Evolutionary conservation across 345 rosid genomes (phyloP).

Genomic region (Conringia planisiliqua): DNA sequence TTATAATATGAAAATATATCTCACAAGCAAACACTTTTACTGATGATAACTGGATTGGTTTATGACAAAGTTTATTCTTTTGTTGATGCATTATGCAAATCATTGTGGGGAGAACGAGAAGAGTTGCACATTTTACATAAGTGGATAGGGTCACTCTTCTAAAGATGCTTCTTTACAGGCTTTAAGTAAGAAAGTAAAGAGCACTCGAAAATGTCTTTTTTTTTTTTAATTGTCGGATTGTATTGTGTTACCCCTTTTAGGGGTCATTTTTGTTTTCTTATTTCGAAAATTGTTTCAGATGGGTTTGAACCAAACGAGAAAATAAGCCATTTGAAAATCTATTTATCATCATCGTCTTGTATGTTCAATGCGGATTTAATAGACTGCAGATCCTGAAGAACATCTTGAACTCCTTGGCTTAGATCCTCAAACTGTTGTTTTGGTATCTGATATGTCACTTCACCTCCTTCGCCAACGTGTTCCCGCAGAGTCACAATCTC

Average conservation of each 20-base stretch:
- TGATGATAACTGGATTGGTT: too few species aligned
- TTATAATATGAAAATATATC: too few species aligned
- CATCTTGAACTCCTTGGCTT: slow-evolving; percentile 22
- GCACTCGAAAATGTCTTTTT: neutral
- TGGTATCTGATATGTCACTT: slow-evolving; percentile 27
- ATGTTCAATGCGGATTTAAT: slow-evolving; percentile 25
- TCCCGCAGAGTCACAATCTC: slow-evolving; percentile 5
- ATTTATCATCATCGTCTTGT: slow-evolving; percentile 13
- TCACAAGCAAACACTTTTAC: neutral
- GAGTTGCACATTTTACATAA: neutral
- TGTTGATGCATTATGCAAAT: neutral
- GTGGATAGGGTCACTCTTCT: neutral
- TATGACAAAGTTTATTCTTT: too few species aligned
- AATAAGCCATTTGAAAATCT: neutral
- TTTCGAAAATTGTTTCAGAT: neutral
- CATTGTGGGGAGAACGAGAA: too few species aligned
- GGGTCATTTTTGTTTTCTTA: neutral
- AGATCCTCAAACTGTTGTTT: slow-evolving; percentile 29
- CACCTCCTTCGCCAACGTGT: slow-evolving; percentile 24
- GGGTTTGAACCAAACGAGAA: neutral
- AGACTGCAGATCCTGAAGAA: slow-evolving; percentile 26
- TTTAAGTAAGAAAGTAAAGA: neutral
- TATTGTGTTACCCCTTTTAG: neutral
- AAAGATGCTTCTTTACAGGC: neutral
- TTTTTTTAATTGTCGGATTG: neutral